A percentile compares a stretch with the other conserved stretches of the same genome.
These are phyloP conservation scores for Sordariomycetes sp. DNA, from an alignment of 2,329 filamentous ascomycete species.

Conservation along the genomic window DNA sequence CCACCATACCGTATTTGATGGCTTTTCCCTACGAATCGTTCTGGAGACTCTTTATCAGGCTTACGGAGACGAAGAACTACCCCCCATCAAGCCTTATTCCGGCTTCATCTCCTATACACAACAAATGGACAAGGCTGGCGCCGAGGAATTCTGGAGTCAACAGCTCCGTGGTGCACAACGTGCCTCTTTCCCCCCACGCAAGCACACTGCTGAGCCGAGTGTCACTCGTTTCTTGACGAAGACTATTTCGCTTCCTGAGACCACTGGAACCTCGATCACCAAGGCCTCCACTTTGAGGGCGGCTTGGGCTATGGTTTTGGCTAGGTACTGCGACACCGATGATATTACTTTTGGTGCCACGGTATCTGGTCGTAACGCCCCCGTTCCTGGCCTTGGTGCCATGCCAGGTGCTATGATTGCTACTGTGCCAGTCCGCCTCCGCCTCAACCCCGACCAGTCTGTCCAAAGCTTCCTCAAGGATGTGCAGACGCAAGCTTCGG, in stretches of 20 bases:
- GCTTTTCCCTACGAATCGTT: slow-evolving; percentile 4
- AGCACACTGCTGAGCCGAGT: slow-evolving; percentile 1
- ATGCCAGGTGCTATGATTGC: slow-evolving; percentile 8
- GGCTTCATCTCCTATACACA: slow-evolving; percentile 6
- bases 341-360: slow-evolving; percentile 15
- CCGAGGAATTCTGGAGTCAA: slow-evolving; percentile 6
- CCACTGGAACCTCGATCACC: slow-evolving; percentile 3
- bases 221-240: background rate
- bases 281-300: slow-evolving; percentile 2
- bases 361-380: slow-evolving; percentile 13
- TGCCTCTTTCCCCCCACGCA: slow-evolving; percentile 5
- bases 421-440: slow-evolving; percentile 6
- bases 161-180: slow-evolving; percentile 7
- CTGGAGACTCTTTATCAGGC: slow-evolving; percentile 3
- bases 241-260: background rate
- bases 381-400: slow-evolving; percentile 4
- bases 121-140: slow-evolving; percentile 3
- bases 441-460: slow-evolving; percentile 2
- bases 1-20: slow-evolving; percentile 5
- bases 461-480: slow-evolving; percentile 4
- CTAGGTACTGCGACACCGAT: slow-evolving; percentile 8
- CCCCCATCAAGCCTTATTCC: slow-evolving; percentile 3
- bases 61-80: background rate
- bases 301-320: slow-evolving; percentile 5
- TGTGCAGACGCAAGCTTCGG: slow-evolving; percentile 6